A percentile compares a stretch with the other conserved stretches of the same genome.
phyloP scores from a whole-genome alignment of 345 rosid species.

The Salix arbutifolia region DNA sequence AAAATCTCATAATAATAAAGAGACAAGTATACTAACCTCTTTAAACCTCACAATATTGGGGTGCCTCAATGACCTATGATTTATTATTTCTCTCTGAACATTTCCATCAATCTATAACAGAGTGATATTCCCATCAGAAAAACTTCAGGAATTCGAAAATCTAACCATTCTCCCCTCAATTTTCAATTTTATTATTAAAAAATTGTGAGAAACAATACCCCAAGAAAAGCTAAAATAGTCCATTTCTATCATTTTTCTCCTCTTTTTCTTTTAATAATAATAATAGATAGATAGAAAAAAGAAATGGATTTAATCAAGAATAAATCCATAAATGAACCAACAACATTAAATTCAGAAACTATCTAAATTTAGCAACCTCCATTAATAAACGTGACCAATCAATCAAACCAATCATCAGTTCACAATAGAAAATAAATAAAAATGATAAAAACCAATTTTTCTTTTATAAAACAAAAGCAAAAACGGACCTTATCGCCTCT shows the following conservation, averaged over 20 bases:
- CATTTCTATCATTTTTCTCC: too few species aligned
- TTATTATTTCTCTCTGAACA: constrained; percentile 35
- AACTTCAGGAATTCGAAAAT: not conserved
- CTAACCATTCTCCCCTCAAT: not conserved
- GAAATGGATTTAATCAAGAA: not conserved
- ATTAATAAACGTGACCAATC: not conserved
- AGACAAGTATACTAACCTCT: constrained; percentile 19
- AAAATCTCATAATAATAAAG: not conserved
- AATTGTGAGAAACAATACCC: not conserved
- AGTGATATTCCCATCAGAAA: not conserved
- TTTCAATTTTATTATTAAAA: not conserved
- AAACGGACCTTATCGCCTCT: constrained; percentile 29
- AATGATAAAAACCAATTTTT: not conserved
- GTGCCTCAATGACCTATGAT: constrained; percentile 31
- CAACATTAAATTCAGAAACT: not conserved
- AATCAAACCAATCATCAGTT: not conserved
- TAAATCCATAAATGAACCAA: constrained; percentile 5
- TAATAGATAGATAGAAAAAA: not conserved
- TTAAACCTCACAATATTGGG: constrained; percentile 34
- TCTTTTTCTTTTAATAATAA: not conserved
- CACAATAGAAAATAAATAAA: not conserved
- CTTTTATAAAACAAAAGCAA: not conserved
- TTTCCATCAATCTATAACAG: constrained; percentile 30
- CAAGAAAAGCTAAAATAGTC: too few species aligned
- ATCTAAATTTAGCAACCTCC: not conserved